Evolutionary conservation across 306 rosid species (phyloP), one percentile per base, ranked within the genome.

Genomic region (Prinsepia uniflora): DNA sequence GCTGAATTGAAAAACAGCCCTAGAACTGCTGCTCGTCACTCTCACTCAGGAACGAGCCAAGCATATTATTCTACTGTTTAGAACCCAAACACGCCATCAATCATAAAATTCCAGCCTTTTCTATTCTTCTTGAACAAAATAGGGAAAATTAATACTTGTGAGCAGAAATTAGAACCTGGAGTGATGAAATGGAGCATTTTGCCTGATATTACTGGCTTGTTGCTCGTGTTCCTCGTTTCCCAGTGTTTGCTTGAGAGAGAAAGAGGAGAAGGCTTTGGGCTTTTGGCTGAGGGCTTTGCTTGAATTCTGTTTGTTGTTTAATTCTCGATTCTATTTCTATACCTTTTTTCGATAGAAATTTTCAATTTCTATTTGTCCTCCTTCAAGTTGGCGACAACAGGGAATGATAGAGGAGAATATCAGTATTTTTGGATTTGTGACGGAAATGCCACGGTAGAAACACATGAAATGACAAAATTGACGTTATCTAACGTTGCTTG

Each of bases 131-230:
- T 30, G 36, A 30, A 30, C 36, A 30, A 2, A 30, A 30, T 30
- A 30, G 36, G 36, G 4, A 30, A 30, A 30, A 30, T 30, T 1
- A 30, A 30, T 30, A 30, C 36, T 30, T 30, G 36, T 30, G 36
- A 30, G 36, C 36, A 52, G 62, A 52, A 7, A 36, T 6, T n/a
- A 54, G 78, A 68, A 72, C 82, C 82, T 77, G 74, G 8, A 43
- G 71, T 19, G 71, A 53, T 1, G 43, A 20, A 58, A 56, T 8
- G 54, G 54, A 70, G 43, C 74, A 56, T 70, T 43, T 14, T 24
- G 56, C 17, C n/a, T 14, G 46, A 53, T 62, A 41, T 41, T 8
- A 19, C 10, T 44, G 20, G 44, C 55, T 22, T 6, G 24, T n/a
- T 17, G 24, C 24, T 7, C 15, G 22, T 18, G 6, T 61, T 18